Evolutionary conservation across 2,329 filamentous ascomycete species (phyloP).

Genomic region (Ceratocystis eucalypticola): DNA sequence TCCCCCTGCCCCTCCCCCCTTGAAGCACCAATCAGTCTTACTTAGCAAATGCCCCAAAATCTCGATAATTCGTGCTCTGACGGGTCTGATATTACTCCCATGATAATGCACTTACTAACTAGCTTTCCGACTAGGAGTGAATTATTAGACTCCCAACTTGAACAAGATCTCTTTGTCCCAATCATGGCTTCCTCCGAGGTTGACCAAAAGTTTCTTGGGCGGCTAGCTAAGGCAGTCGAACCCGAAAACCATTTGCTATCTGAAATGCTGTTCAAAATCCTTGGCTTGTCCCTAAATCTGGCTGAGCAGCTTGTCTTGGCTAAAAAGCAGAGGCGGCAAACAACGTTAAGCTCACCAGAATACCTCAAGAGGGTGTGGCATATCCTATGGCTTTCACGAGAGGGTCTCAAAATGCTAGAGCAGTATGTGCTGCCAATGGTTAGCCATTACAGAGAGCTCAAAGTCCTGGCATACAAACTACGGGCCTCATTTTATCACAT

Average conservation of each 20-base stretch:
- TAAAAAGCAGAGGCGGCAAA: conserved; percentile 69
- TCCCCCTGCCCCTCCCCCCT: neutral
- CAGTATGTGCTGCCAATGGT: conserved; percentile 78
- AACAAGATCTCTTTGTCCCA: neutral
- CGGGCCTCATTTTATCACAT: conserved; percentile 93
- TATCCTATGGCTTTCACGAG: conserved; percentile 89
- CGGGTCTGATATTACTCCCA: neutral
- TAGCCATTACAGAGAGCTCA: conserved; percentile 64
- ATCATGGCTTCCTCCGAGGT: conserved; percentile 90
- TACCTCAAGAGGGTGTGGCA: conserved; percentile 72
- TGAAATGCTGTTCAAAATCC: conserved; percentile 73
- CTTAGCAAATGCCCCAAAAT: neutral
- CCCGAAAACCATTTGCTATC: conserved; percentile 67
- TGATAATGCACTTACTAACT: neutral
- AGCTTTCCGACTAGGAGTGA: neutral
- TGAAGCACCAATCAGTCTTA: neutral
- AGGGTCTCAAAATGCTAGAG: conserved; percentile 79
- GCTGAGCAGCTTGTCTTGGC: conserved; percentile 72
- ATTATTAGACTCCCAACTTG: neutral
- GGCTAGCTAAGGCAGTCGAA: conserved; percentile 68
- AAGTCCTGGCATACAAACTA: conserved; percentile 81
- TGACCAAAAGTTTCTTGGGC: conserved; percentile 91
- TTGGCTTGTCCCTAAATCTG: conserved; percentile 80
- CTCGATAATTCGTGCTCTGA: neutral
- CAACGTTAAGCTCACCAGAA: conserved; percentile 62